Evolutionary conservation across 768 basidiomycete species (phyloP).

Genomic region (Phlebiopsis flavidoalba): DNA sequence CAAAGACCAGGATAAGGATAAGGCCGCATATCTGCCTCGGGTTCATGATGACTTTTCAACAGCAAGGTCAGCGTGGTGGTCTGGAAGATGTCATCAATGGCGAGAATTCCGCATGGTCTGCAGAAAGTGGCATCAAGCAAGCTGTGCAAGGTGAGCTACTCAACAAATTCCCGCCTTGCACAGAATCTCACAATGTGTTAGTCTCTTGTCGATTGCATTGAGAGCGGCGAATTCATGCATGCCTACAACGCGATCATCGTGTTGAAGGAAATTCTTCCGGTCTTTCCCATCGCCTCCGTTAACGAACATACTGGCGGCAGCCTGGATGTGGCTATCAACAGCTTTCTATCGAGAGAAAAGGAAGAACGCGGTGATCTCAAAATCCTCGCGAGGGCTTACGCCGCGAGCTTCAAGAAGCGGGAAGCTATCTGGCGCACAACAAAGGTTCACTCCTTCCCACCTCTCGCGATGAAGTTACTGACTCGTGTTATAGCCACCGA

Average conservation of each 20-base stretch:
- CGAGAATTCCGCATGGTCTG: conserved; percentile 61
- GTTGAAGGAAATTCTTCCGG: conserved; percentile 83
- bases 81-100: conserved; percentile 62
- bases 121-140: conserved; percentile 84
- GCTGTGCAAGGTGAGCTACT: conserved; percentile 53
- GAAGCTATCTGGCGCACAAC: conserved; percentile 48
- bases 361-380: conserved; percentile 85
- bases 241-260: conserved; percentile 96
- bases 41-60: conserved; percentile 51
- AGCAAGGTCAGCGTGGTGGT: conserved; percentile 34
- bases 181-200: conserved; percentile 23
- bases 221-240: conserved; percentile 92
- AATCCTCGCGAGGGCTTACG: conserved; percentile 72
- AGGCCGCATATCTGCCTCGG: conserved; percentile 59
- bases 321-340: conserved; percentile 58
- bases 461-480: neutral
- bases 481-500: neutral
- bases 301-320: conserved; percentile 44
- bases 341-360: conserved; percentile 48
- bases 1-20: conserved; percentile 47
- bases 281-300: conserved; percentile 74
- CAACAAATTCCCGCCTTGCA: neutral
- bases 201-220: conserved; percentile 78
- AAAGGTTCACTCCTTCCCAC: conserved; percentile 26
- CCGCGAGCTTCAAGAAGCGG: conserved; percentile 70